These are phyloP conservation scores for Cryphonectria parasitica DNA, from an alignment of 2,329 filamentous ascomycete species.

Conservation along the genomic window DNA sequence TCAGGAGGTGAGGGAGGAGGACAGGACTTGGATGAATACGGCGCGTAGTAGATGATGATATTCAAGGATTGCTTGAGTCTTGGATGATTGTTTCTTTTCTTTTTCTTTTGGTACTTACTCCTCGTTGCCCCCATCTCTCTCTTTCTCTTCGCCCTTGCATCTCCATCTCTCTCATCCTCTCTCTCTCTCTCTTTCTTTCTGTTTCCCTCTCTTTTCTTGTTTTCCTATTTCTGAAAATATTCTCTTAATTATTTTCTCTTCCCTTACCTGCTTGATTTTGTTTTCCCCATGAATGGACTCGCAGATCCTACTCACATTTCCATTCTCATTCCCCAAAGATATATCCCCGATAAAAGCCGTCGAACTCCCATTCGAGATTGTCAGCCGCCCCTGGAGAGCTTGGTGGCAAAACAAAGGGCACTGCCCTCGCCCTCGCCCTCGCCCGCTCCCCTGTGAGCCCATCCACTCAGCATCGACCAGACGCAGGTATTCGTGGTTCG, in stretches of 20 bases:
- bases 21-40: background rate
- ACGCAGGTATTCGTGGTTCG: conserved; percentile 5
- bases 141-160: background rate
- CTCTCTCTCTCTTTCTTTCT: background rate
- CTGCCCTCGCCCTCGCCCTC: background rate
- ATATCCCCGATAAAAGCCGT: background rate
- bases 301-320: background rate
- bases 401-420: conserved; percentile 1
- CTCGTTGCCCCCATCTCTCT: background rate
- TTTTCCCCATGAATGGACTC: background rate
- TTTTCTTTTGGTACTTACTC: conserved; percentile 6
- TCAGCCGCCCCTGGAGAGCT: background rate
- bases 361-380: background rate
- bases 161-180: background rate
- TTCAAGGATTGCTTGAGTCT: background rate
- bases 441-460: background rate
- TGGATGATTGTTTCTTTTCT: background rate
- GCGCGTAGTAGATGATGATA: conserved; percentile 1
- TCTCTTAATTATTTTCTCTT: background rate
- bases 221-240: background rate
- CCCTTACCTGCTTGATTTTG: background rate
- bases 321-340: background rate
- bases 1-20: conserved; percentile 3
- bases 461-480: conserved; percentile 1
- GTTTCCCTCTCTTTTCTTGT: background rate